Conservation (phyloP, 2,329 filamentous ascomycete species). For the Beauveria australis region DNA sequence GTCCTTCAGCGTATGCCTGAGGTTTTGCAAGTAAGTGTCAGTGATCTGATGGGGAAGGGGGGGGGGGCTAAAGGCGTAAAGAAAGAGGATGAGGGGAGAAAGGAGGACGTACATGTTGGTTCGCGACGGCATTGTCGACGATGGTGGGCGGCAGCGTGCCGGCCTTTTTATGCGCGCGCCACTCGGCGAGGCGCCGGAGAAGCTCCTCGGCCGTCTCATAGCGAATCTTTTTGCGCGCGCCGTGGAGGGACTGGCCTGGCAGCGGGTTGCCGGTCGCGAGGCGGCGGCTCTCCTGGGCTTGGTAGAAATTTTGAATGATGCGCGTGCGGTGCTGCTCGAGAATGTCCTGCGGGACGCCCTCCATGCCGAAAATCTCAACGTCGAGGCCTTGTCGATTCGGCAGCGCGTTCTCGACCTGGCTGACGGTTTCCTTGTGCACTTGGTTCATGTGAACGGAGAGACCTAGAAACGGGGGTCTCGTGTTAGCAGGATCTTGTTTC, state of each 20-base stretch:
- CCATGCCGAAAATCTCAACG: constrained; percentile 97
- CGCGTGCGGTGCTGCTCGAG: constrained; percentile 76
- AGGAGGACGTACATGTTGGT: background rate
- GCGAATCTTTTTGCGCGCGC: constrained; percentile 62
- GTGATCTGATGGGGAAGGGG: background rate
- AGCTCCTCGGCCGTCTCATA: constrained; percentile 69
- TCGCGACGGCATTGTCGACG: constrained; percentile 11
- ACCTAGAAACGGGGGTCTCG: constrained; percentile 41
- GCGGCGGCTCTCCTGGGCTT: constrained; percentile 74
- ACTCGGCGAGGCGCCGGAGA: constrained; percentile 71
- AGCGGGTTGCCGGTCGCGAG: constrained; percentile 77
- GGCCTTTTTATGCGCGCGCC: constrained; percentile 60
- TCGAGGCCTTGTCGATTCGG: constrained; percentile 78
- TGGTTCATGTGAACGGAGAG: constrained; percentile 96
- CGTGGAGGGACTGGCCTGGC: constrained; percentile 55
- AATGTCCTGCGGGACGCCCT: constrained; percentile 85
- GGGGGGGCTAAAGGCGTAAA: background rate
- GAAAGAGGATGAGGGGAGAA: background rate
- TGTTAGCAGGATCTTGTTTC: background rate
- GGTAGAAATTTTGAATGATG: constrained; percentile 78
- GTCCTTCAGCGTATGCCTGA: constrained; percentile 19
- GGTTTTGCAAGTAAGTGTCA: background rate
- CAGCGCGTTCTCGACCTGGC: constrained; percentile 83
- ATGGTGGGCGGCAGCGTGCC: constrained; percentile 35
- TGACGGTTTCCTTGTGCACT: constrained; percentile 90